phyloP scores from a whole-genome alignment of 2,329 filamentous ascomycete species.

The Emericellopsis cladophorae region DNA sequence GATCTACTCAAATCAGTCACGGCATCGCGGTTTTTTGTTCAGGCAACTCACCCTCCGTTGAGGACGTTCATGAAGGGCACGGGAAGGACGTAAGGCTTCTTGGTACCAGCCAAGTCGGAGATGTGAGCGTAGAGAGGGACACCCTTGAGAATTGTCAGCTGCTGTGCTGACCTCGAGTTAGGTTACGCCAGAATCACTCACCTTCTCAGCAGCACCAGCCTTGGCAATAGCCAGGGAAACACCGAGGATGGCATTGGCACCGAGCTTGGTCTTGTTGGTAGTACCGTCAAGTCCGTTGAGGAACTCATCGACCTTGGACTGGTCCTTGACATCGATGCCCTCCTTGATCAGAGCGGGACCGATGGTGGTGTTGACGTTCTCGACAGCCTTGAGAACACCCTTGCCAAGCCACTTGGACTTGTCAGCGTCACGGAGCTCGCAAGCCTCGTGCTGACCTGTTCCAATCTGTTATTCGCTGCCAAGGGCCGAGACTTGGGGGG shows the following conservation, averaged over 20 bases:
- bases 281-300: conserved; percentile 77
- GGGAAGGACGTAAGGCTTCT: conserved; percentile 83
- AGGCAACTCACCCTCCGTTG: conserved; percentile 49
- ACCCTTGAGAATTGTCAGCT: conserved; percentile 27
- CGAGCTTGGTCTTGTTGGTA: conserved; percentile 75
- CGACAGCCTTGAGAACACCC: conserved; percentile 75
- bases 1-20: conserved; percentile 39
- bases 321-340: conserved; percentile 75
- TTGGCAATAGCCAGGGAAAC: conserved; percentile 77
- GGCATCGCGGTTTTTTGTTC: not conserved
- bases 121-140: conserved; percentile 81
- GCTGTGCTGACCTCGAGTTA: not conserved
- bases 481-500: conserved; percentile 6
- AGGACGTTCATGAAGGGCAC: conserved; percentile 92
- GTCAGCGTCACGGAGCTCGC: conserved; percentile 83
- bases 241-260: conserved; percentile 81
- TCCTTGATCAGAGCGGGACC: conserved; percentile 73
- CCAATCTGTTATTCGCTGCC: conserved; percentile 12
- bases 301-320: conserved; percentile 73
- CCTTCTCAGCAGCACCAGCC: conserved; percentile 81
- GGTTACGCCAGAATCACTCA: conserved; percentile 12
- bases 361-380: conserved; percentile 75
- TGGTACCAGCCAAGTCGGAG: conserved; percentile 76
- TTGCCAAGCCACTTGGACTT: conserved; percentile 79
- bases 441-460: conserved; percentile 76